Evolutionary conservation across 768 basidiomycete genomes (phyloP).

Genomic region (Stropharia rugosoannulata): DNA sequence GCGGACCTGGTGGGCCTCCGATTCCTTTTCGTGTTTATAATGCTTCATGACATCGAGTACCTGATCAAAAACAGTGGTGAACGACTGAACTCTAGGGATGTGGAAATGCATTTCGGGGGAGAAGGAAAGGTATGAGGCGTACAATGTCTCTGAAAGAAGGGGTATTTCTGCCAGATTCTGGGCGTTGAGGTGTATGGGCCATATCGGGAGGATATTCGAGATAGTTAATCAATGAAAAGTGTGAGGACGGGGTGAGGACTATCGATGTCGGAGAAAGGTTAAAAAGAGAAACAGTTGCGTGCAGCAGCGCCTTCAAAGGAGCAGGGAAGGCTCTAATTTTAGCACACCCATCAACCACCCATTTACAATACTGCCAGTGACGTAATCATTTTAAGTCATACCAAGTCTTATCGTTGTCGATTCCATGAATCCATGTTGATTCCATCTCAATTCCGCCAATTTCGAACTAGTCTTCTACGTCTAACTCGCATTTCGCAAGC

Average conservation of each 20-base stretch:
- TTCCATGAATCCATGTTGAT: no score
- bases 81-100: slow-evolving; percentile 41
- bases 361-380: neutral
- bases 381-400: no score
- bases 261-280: slow-evolving; percentile 9
- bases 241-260: slow-evolving; percentile 5
- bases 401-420: no score
- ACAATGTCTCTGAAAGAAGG: slow-evolving; percentile 30
- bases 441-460: no score
- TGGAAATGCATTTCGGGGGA: slow-evolving; percentile 42
- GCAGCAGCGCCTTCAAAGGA: neutral
- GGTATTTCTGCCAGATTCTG: slow-evolving; percentile 26
- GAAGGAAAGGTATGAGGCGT: slow-evolving; percentile 9
- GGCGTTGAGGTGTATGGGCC: slow-evolving; percentile 18
- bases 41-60: slow-evolving; percentile 67
- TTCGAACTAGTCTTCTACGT: no score
- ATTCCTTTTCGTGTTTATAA: slow-evolving; percentile 76
- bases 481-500: no score
- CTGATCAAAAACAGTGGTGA: slow-evolving; percentile 54
- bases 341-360: neutral
- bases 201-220: slow-evolving; percentile 12
- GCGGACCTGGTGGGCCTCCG: slow-evolving; percentile 81
- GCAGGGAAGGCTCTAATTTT: neutral
- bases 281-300: neutral
- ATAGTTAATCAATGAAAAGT: slow-evolving; percentile 1